Evolutionary conservation across 495 filamentous ascomycete species (phyloP).

Genomic region (Trichoderma orchidacearum): DNA sequence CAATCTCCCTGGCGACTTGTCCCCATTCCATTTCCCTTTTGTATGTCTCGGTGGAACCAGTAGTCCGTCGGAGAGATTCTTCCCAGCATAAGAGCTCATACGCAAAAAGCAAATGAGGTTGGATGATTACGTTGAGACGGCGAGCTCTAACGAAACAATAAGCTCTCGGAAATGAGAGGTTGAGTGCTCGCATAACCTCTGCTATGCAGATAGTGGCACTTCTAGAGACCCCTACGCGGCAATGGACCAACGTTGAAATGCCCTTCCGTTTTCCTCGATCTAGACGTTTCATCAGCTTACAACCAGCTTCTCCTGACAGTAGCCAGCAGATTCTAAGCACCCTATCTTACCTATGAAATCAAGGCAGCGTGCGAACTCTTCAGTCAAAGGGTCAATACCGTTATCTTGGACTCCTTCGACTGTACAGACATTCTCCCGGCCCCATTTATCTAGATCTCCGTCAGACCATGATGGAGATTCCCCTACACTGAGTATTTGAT

Average conservation of each 20-base stretch:
- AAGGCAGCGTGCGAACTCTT: slow-evolving; percentile 77
- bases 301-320: background rate
- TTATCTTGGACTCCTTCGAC: slow-evolving; percentile 89
- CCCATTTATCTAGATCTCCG: slow-evolving; percentile 53
- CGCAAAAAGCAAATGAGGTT: slow-evolving; percentile 46
- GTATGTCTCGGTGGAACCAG: slow-evolving; percentile 9
- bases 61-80: slow-evolving; percentile 40
- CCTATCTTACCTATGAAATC: slow-evolving; percentile 72
- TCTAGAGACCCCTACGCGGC: slow-evolving; percentile 87
- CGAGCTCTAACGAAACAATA: slow-evolving; percentile 95
- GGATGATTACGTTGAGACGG: slow-evolving; percentile 58
- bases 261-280: slow-evolving; percentile 61
- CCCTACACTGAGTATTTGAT: slow-evolving; percentile 83
- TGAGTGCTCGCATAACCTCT: slow-evolving; percentile 75
- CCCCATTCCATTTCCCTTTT: slow-evolving; percentile 84
- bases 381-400: slow-evolving; percentile 80
- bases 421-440: slow-evolving; percentile 57
- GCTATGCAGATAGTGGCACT: slow-evolving; percentile 97
- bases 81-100: slow-evolving; percentile 89
- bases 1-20: slow-evolving; percentile 78
- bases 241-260: slow-evolving; percentile 88
- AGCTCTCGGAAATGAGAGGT: slow-evolving; percentile 77
- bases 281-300: slow-evolving; percentile 16
- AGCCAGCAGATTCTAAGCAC: slow-evolving; percentile 1
- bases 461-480: slow-evolving; percentile 73